phyloP scores from a whole-genome alignment of 2,329 filamentous ascomycete species.

The Alternaria alternata region DNA sequence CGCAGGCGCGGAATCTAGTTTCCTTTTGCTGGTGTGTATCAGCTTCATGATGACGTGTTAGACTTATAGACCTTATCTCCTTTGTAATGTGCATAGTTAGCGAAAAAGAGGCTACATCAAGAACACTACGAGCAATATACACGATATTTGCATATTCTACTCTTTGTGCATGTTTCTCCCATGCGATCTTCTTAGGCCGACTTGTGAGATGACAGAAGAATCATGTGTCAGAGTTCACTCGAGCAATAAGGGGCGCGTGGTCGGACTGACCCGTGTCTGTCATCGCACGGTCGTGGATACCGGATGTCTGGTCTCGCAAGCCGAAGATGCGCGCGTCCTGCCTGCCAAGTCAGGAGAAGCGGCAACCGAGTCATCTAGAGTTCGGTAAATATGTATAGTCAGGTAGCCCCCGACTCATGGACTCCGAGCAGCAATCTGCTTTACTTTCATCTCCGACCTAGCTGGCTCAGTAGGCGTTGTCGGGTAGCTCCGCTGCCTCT shows the following conservation, averaged over 20 bases:
- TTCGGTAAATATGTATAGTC: not conserved
- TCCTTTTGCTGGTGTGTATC: constrained; percentile 1
- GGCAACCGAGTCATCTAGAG: not conserved
- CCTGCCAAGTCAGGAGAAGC: not conserved
- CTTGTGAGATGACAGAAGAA: not conserved
- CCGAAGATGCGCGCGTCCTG: not conserved
- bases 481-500: not conserved
- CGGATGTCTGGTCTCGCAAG: not conserved
- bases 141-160: not conserved
- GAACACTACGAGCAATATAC: not conserved
- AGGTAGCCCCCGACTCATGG: not conserved
- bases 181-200: too few species aligned
- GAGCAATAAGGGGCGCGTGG: not conserved
- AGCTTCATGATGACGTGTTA: constrained; percentile 5
- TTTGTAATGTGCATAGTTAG: constrained; percentile 4
- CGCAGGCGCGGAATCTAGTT: constrained; percentile 13
- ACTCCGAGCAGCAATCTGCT: not conserved
- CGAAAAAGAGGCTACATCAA: constrained; percentile 1
- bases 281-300: not conserved
- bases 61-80: constrained; percentile 6
- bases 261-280: not conserved
- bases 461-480: not conserved
- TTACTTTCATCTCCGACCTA: not conserved
- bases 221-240: not conserved
- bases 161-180: not conserved